Evolutionary conservation across 345 rosid species (phyloP).

Genomic region (Salix caprea): DNA sequence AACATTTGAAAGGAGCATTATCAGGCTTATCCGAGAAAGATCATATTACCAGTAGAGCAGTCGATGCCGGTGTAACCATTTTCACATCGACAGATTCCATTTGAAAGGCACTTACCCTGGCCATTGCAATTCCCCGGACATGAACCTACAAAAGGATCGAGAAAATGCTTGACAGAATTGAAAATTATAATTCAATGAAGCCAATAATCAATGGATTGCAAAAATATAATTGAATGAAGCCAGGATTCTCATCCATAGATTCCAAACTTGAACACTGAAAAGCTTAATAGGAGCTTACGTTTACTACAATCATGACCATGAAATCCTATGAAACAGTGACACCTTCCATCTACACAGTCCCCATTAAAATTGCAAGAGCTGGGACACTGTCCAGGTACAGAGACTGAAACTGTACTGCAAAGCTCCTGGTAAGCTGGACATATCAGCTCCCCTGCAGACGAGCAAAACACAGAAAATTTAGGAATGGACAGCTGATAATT

Average conservation of each 20-base stretch:
- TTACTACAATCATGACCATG: slow-evolving; percentile 80
- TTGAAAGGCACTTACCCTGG: slow-evolving; percentile 70
- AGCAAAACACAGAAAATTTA: slow-evolving; percentile 11
- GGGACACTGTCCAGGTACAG: slow-evolving; percentile 73
- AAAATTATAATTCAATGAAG: background rate
- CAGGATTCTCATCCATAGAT: background rate
- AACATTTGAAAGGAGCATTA: background rate
- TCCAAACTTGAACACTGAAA: background rate
- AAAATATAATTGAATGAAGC: background rate
- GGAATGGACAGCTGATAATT: background rate
- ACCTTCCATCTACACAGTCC: slow-evolving; percentile 84
- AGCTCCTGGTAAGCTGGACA: slow-evolving; percentile 95
- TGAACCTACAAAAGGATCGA: slow-evolving; percentile 46
- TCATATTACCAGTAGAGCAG: slow-evolving; percentile 83
- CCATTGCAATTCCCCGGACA: slow-evolving; percentile 82
- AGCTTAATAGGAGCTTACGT: slow-evolving; percentile 49
- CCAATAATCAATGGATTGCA: background rate
- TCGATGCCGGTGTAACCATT: slow-evolving; percentile 84
- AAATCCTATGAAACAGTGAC: slow-evolving; percentile 85
- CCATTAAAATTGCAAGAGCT: slow-evolving; percentile 83
- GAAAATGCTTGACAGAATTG: background rate
- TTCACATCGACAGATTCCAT: slow-evolving; percentile 70
- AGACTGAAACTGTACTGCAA: slow-evolving; percentile 47
- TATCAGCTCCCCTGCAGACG: slow-evolving; percentile 68
- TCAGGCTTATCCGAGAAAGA: background rate